Evolutionary conservation across 306 rosid species (phyloP), one percentile per base, ranked within the genome.

Genomic region (Cucumis cinereus): DNA sequence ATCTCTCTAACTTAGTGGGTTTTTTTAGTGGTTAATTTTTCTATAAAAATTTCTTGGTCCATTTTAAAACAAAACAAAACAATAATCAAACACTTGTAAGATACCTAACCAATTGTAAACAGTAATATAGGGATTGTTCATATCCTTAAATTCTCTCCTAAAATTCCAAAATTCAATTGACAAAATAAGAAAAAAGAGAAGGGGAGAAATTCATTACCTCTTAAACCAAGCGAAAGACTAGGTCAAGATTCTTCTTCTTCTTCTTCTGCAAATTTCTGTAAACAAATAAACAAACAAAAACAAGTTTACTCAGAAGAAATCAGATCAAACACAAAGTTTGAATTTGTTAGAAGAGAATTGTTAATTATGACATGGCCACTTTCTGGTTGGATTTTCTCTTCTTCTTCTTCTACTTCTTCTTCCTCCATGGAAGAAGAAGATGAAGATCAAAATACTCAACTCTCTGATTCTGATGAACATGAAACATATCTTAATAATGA

Each of bases 321-420:
- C 56, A 10, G 49, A 24, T 63, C 10, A 10, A 63, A 26, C 40
- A 14, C 41, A 16, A 69, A 45, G 28, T 79, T 47, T 55, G 53
- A 49, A 26, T 76, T n/a, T n/a, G n/a, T n/a, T n/a, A n/a, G n/a
- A n/a, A n/a, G n/a, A n/a, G n/a, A n/a, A n/a, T n/a, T n/a, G n/a
- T n/a, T 30, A 8, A 19, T 17, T 1, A 62, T 63, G 79, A 49
- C 79, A 35, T 77, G 79, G 79, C 79, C 79, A 3, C 73, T 77
- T 35, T 66, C 70, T 49, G 41, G 60, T 53, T 77, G 79, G 79
- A 77, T 77, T 63, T 50, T 77, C 11, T 77, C 79, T 33, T 77
- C 79, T n/a, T 62, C 72, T 17, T 77, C 79, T 33, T 77, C 79
- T n/a, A 49, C 72, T 17, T 77, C 79, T 0, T 60, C 72, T 33